Evolutionary conservation across 176 grass and related monocot genomes (phyloP).

Genomic region (Oryza coarctata): DNA sequence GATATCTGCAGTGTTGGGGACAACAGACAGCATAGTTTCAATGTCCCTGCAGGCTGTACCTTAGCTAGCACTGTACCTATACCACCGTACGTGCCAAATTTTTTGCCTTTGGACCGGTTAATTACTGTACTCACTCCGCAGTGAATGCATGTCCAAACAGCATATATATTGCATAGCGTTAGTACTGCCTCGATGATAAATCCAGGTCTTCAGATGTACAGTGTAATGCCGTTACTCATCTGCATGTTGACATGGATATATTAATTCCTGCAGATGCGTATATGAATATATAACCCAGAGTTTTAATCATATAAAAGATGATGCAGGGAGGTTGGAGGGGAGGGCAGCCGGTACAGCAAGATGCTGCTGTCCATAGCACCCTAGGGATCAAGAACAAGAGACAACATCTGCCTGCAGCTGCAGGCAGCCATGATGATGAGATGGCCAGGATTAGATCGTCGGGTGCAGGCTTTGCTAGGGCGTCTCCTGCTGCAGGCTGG

Average conservation of each 20-base stretch:
- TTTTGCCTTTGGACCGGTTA: not conserved
- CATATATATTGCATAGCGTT: not conserved
- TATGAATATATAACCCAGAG: too few species aligned
- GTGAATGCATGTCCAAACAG: not conserved
- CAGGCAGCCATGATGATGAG: constrained; percentile 1
- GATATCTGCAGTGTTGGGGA: constrained; percentile 19
- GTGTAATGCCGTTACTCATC: too few species aligned
- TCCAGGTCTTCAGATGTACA: not conserved
- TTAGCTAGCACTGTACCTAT: not conserved
- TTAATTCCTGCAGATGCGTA: too few species aligned
- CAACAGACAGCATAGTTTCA: constrained; percentile 29
- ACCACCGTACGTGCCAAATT: not conserved
- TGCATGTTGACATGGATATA: too few species aligned
- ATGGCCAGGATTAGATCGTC: constrained; percentile 17
- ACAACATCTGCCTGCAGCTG: not conserved
- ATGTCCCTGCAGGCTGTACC: not conserved
- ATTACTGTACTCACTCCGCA: not conserved
- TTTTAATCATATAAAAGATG: not conserved
- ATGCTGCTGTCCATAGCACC: not conserved
- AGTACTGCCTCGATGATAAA: not conserved
- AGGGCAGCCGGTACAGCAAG: constrained; percentile 21
- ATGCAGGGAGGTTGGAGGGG: constrained; percentile 42
- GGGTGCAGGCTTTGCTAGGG: constrained; percentile 16
- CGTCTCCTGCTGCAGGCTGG: constrained; percentile 4
- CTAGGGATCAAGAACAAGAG: constrained; percentile 17